These are phyloP conservation scores for Vaccinium darrowii DNA, from an alignment of 148 eudicot species.

Conservation along the genomic window DNA sequence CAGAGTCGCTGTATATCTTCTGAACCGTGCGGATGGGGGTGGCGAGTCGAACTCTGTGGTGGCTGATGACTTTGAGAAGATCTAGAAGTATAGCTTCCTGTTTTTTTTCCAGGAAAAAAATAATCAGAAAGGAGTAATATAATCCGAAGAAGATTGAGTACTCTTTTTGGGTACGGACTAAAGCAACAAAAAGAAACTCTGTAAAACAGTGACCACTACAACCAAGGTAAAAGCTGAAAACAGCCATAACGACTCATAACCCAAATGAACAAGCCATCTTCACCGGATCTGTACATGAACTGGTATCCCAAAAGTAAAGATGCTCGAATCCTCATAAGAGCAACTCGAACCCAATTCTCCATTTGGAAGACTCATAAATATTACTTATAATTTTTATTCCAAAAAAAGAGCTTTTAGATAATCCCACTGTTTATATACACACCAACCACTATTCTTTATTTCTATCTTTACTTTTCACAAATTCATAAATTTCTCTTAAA, in stretches of 20 bases:
- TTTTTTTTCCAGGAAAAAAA: constrained; percentile 14
- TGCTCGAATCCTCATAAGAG: not conserved
- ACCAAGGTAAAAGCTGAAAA: not conserved
- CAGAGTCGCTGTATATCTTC: constrained; percentile 58
- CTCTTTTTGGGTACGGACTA: not conserved
- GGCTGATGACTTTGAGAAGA: constrained; percentile 82
- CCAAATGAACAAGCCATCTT: not conserved
- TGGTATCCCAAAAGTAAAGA: not conserved
- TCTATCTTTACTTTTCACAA: not conserved
- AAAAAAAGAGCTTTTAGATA: not conserved
- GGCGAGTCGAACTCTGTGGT: constrained; percentile 87
- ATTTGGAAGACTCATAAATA: not conserved
- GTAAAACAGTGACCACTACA: not conserved
- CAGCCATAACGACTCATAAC: not conserved
- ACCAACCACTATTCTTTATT: not conserved
- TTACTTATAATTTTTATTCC: not conserved
- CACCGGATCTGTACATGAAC: not conserved
- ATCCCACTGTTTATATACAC: not conserved
- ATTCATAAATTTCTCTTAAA: not conserved
- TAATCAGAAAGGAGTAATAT: not conserved
- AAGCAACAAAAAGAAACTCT: not conserved
- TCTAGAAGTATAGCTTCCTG: constrained; percentile 91
- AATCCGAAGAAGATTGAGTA: not conserved
- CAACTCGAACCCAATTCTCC: not conserved
- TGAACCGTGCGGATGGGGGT: constrained; percentile 92